phyloP scores from a whole-genome alignment of 176 grass and related monocot genomes.

The Avena atlantica region DNA sequence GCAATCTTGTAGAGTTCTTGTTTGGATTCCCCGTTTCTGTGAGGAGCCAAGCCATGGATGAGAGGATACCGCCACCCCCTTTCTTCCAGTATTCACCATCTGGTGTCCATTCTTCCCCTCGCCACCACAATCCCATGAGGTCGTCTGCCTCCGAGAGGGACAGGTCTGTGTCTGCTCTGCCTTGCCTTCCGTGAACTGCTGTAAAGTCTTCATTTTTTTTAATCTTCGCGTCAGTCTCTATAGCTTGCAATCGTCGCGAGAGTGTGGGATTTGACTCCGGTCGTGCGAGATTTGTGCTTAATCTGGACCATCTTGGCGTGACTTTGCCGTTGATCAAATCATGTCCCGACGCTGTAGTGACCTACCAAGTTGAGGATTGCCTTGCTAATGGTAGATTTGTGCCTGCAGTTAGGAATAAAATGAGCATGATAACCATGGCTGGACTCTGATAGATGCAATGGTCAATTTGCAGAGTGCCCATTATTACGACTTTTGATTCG shows the following conservation, averaged over 20 bases:
- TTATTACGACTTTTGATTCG: slow-evolving; percentile 31
- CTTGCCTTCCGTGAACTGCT: neutral
- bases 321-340: slow-evolving; percentile 40
- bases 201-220: neutral
- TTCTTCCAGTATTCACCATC: slow-evolving; percentile 90
- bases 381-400: slow-evolving; percentile 33
- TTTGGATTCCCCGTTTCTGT: slow-evolving; percentile 30
- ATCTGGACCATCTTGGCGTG: slow-evolving; percentile 25
- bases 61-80: slow-evolving; percentile 68
- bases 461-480: neutral
- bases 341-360: neutral
- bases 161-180: slow-evolving; percentile 59
- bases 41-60: slow-evolving; percentile 70
- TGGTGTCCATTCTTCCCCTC: slow-evolving; percentile 80
- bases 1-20: slow-evolving; percentile 31
- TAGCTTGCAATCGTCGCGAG: neutral
- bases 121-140: slow-evolving; percentile 64
- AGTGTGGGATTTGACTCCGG: neutral
- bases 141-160: slow-evolving; percentile 82
- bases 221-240: neutral
- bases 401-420: slow-evolving; percentile 28
- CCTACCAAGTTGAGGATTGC: slow-evolving; percentile 16
- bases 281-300: slow-evolving; percentile 43
- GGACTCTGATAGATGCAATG: neutral
- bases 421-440: slow-evolving; percentile 24